Base-by-base conservation (phyloP, 2,329 filamentous ascomycete genomes). In the Aspergillus pseudoglaucus region DNA sequence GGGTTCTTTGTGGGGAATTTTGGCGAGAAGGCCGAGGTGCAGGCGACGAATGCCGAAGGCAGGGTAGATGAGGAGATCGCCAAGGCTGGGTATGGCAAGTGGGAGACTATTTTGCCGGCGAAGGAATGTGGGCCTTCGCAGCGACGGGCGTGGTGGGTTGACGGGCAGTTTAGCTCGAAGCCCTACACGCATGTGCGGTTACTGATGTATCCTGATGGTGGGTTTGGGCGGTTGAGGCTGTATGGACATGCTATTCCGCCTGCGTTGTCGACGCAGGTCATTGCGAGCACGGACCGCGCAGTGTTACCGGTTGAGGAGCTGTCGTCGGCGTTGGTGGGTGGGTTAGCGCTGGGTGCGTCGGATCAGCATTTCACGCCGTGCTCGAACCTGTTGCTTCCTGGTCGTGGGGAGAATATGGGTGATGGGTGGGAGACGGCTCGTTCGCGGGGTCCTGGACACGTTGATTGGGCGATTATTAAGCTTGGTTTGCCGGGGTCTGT, bases 141-240 rank as follows among this genome's bases (percentile, higher is more conserved):
- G 58, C 59, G 71, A 18, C 67, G 70, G 32, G 71, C 65, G 3
- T 74, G 71, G 71, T 64, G 59, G 41, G 48, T 73, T 5, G 52
- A 52, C 32, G 51, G 55, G 27, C 53, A 55, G 33, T 49, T 57
- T 23, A 40, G 54, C n/a, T 49, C 54, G 3, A 63, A 58, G n/a
- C 61, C 68, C 2, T 66, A 69, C 49, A 74, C 70, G 1, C 71
- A 74, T 53, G 63, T 75, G 7, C 59, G 69, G 22, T 53, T 75
- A 35, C 59, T 70, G 39, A 72, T 73, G 69, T 74, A 70, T 53
- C 72, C 72, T 0, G 72, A 75, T 44, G 72, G 72, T 33, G 72
- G 72, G 0, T 70, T 75, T 51, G 69, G 69, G 4, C 54, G 72
- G 30, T 53, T 74, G 25, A 57, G 71, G 18, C 56, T 73, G 1